Percentiles rank a stretch among this genome's conserved stretches.
Evolutionary conservation across 176 grass and related monocot species (phyloP).

Genomic region (Triticum timopheevii): DNA sequence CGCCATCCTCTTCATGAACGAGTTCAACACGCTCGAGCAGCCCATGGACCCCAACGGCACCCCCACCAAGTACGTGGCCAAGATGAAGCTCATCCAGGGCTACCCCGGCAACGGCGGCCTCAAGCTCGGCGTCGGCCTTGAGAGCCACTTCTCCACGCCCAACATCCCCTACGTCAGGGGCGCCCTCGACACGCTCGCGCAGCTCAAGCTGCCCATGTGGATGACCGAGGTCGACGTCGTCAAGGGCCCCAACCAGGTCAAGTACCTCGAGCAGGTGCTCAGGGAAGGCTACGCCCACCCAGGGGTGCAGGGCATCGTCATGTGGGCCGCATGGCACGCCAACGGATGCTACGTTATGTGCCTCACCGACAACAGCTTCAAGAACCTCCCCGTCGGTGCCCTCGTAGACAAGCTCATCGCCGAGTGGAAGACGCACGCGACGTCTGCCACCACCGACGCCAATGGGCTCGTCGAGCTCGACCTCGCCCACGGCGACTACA

Average conservation of each 20-base stretch:
- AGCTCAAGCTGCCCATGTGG: conserved; percentile 59
- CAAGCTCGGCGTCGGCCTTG: conserved; percentile 52
- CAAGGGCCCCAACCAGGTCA: conserved; percentile 38
- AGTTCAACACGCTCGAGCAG: conserved; percentile 63
- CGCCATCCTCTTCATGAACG: conserved; percentile 53
- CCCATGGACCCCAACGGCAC: conserved; percentile 27
- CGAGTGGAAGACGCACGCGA: conserved; percentile 39
- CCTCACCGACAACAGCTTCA: conserved; percentile 56
- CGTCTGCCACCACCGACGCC: conserved; percentile 2
- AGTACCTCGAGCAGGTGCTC: conserved; percentile 51
- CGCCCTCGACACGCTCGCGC: conserved; percentile 46
- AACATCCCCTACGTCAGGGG: conserved; percentile 55
- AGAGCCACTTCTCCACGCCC: conserved; percentile 52
- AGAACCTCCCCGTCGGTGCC: conserved; percentile 47
- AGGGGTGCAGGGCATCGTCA: conserved; percentile 55
- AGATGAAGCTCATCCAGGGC: conserved; percentile 36
- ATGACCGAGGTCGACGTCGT: conserved; percentile 64
- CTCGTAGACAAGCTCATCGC: conserved; percentile 60
- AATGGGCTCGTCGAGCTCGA: conserved; percentile 33
- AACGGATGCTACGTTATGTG: conserved; percentile 62
- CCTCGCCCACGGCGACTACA: conserved; percentile 53
- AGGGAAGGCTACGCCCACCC: conserved; percentile 65
- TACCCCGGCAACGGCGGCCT: conserved; percentile 11
- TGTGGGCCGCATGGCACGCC: conserved; percentile 63
- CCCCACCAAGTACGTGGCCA: conserved; percentile 45